Percentiles rank a stretch among this genome's conserved stretches.
Conservation (phyloP, 2,329 filamentous ascomycete species). For the Xylaria arbuscula region DNA sequence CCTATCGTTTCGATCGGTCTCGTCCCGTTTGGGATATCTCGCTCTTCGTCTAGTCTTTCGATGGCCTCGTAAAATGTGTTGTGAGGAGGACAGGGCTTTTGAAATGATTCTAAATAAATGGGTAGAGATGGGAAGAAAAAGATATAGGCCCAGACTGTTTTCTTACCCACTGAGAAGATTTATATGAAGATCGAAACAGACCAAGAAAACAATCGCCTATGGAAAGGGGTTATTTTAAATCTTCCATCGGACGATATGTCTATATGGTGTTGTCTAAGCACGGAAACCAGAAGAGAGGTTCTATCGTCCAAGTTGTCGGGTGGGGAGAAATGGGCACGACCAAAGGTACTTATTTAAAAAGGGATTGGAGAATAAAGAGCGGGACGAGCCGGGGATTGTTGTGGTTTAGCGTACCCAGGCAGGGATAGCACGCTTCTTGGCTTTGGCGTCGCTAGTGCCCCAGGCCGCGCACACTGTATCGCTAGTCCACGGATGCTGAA, state of each 20-base stretch:
- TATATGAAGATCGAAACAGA: neutral
- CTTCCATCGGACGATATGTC: neutral
- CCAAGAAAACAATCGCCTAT: neutral
- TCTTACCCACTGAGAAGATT: neutral
- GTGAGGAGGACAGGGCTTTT: neutral
- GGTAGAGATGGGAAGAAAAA: neutral
- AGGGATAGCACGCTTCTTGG: neutral
- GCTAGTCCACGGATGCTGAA: constrained; percentile 2
- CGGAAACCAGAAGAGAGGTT: neutral
- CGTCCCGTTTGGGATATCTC: constrained; percentile 4
- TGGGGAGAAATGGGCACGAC: constrained; percentile 19
- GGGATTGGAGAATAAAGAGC: constrained; percentile 7
- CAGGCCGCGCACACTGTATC: neutral
- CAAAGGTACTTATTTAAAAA: constrained; percentile 9
- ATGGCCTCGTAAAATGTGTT: neutral
- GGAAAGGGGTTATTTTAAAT: neutral
- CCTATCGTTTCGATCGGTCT: neutral
- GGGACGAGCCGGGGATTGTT: neutral
- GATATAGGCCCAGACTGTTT: neutral
- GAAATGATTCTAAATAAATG: neutral
- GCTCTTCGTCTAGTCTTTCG: constrained; percentile 6
- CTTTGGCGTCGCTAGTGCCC: neutral
- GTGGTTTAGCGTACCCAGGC: no score
- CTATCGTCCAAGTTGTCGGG: neutral
- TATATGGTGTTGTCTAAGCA: neutral